Evolutionary conservation across 352 stramenopile genomes (phyloP).

Genomic region (Phytophthora colocasiae): DNA sequence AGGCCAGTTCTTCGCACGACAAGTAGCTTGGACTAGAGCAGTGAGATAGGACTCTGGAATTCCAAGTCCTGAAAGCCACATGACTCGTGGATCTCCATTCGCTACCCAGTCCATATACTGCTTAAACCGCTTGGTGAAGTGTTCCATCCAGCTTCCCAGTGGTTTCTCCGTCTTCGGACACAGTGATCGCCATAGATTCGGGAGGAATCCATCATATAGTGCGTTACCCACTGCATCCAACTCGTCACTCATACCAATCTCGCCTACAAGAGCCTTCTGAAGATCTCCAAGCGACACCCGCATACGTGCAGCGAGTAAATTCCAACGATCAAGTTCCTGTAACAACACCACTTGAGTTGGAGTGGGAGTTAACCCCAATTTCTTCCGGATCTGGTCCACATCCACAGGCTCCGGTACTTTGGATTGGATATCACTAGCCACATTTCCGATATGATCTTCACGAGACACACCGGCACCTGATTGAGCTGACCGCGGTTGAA

Average conservation of each 20-base stretch:
- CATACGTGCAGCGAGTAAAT: constrained; percentile 91
- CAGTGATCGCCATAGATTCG: constrained; percentile 90
- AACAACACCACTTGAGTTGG: constrained; percentile 94
- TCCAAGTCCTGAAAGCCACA: constrained; percentile 95
- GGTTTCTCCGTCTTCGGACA: constrained; percentile 95
- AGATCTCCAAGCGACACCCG: constrained; percentile 86
- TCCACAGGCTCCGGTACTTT: constrained; percentile 92
- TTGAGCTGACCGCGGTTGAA: constrained; percentile 90
- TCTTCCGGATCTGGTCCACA: constrained; percentile 89
- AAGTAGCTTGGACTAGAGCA: constrained; percentile 95
- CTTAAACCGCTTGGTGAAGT: constrained; percentile 89
- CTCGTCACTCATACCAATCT: constrained; percentile 97
- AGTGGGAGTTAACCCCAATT: constrained; percentile 70
- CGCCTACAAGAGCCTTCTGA: constrained; percentile 92
- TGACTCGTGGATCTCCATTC: constrained; percentile 89
- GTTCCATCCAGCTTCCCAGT: constrained; percentile 95
- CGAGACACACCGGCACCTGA: constrained; percentile 83
- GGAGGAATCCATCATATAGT: constrained; percentile 95
- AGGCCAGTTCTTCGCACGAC: constrained; percentile 93
- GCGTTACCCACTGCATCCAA: constrained; percentile 92
- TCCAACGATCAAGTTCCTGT: constrained; percentile 96
- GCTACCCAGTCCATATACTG: constrained; percentile 95
- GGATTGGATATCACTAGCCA: constrained; percentile 91
- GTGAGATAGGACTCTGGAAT: constrained; percentile 97
- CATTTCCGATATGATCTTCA: constrained; percentile 93